Conservation (phyloP, 208 protist genomes). For the Trypanosoma avium region DNA sequence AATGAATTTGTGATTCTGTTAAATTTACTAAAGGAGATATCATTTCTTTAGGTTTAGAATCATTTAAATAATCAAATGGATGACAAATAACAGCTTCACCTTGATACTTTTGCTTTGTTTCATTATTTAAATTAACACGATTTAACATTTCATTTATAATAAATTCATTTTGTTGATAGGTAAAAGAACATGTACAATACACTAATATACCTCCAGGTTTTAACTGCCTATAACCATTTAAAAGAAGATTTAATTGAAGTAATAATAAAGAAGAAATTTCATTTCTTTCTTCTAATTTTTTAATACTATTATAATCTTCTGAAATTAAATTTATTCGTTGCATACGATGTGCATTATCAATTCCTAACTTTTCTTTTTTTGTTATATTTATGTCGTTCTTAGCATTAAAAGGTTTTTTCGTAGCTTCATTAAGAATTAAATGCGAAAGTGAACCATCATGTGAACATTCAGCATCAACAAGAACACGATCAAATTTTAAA, state of each 20-base stretch:
- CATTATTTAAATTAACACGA: constrained; percentile 13
- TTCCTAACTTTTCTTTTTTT: constrained; percentile 1
- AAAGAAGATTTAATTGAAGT: constrained; percentile 75
- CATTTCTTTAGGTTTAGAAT: background rate
- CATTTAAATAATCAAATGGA: constrained; percentile 24
- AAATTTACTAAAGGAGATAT: constrained; percentile 23
- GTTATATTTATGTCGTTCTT: background rate
- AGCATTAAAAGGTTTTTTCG: constrained; percentile 17
- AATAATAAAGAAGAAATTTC: constrained; percentile 24
- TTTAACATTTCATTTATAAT: constrained; percentile 75
- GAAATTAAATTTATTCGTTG: constrained; percentile 47
- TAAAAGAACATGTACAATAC: constrained; percentile 94
- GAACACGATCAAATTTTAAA: constrained; percentile 68
- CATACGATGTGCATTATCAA: constrained; percentile 73
- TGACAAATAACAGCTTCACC: constrained; percentile 28
- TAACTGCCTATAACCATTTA: constrained; percentile 69
- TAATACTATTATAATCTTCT: background rate
- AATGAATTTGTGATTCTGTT: constrained; percentile 9
- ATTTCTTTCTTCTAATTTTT: background rate
- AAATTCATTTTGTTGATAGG: constrained; percentile 87
- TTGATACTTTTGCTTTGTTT: constrained; percentile 10
- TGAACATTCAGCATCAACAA: constrained; percentile 91
- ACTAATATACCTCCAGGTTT: constrained; percentile 83
- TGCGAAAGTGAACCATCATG: constrained; percentile 87
- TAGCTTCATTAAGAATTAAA: constrained; percentile 33